Evolutionary conservation across 163 green algal genomes (phyloP).

Genomic region (Scenedesmus sp.): DNA sequence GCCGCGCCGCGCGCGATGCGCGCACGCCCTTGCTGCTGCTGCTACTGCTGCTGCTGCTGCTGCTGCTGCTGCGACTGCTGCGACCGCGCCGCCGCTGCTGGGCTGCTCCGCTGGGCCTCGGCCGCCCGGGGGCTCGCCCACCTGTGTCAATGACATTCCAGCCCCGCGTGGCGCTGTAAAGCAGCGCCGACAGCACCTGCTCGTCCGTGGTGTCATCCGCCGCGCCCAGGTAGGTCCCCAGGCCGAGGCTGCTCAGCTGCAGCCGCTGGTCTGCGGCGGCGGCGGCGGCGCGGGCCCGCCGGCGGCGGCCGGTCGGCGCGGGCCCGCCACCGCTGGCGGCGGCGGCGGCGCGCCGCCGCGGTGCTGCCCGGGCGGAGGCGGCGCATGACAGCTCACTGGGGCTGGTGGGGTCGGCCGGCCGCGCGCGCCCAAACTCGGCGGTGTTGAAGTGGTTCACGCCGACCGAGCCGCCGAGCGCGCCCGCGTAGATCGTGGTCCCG

Average conservation of each 20-base stretch:
- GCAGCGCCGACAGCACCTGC: conserved; percentile 56
- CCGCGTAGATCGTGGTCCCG: conserved; percentile 13
- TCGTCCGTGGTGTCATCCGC: conserved; percentile 71
- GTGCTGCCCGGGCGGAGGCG: no score
- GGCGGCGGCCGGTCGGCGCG: no score
- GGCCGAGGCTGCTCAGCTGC: conserved; percentile 60
- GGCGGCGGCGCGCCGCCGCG: no score
- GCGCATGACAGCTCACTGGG: no score
- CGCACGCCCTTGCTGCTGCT: background rate
- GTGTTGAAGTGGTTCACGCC: conserved; percentile 13
- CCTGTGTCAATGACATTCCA: conserved; percentile 88
- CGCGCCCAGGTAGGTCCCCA: conserved; percentile 80
- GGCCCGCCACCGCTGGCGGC: no score
- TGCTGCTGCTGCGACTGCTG: no score
- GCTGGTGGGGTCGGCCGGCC: background rate
- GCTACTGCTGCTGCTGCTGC: no score
- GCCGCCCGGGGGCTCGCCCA: conserved; percentile 28
- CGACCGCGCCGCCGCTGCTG: background rate
- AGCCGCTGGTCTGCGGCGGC: no score
- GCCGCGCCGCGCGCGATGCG: background rate
- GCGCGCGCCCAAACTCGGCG: conserved; percentile 3
- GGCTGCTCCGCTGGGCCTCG: background rate
- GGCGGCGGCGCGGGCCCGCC: no score
- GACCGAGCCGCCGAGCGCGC: background rate
- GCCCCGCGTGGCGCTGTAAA: conserved; percentile 61